phyloP scores from a whole-genome alignment of 768 basidiomycete genomes.

The Sarcodon sp. region DNA sequence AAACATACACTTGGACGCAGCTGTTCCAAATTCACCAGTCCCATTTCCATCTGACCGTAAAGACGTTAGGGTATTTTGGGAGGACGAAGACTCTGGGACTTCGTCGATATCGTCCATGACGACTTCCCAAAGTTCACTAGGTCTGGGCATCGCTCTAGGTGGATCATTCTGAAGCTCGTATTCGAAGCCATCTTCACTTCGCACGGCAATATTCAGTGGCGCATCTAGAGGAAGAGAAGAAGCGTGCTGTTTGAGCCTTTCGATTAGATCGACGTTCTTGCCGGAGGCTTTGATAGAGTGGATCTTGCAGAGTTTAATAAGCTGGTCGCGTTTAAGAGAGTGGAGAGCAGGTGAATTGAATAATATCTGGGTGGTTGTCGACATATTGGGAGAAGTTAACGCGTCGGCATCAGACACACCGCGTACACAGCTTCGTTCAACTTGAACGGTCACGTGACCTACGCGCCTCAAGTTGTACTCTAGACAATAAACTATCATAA shows the following conservation, averaged over 20 bases:
- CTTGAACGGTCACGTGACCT: too few species aligned
- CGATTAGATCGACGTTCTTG: constrained; percentile 66
- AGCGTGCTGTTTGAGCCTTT: constrained; percentile 57
- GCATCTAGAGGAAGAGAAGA: constrained; percentile 43
- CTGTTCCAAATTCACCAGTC: constrained; percentile 65
- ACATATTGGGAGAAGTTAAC: constrained; percentile 24
- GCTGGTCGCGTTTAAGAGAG: constrained; percentile 75
- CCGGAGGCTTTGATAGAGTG: constrained; percentile 71
- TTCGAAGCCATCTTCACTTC: constrained; percentile 29
- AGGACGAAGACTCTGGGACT: constrained; percentile 37
- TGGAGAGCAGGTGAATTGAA: constrained; percentile 79
- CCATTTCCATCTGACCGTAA: constrained; percentile 15
- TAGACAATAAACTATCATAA: too few species aligned
- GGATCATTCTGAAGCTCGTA: constrained; percentile 14
- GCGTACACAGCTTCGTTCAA: too few species aligned
- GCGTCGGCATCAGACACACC: too few species aligned
- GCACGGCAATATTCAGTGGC: constrained; percentile 37
- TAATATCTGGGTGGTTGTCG: constrained; percentile 65
- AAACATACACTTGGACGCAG: constrained; percentile 44
- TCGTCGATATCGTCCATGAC: constrained; percentile 78
- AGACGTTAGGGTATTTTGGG: constrained; percentile 22
- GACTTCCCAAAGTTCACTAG: constrained; percentile 76
- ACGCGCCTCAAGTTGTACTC: too few species aligned
- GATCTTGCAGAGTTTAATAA: constrained; percentile 75
- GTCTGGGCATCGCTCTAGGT: constrained; percentile 26